A percentile compares a stretch with the other conserved stretches of the same genome.
Evolutionary conservation across 805 yeast species (phyloP).

Genomic region (Saccharomycopsis fermentans): DNA sequence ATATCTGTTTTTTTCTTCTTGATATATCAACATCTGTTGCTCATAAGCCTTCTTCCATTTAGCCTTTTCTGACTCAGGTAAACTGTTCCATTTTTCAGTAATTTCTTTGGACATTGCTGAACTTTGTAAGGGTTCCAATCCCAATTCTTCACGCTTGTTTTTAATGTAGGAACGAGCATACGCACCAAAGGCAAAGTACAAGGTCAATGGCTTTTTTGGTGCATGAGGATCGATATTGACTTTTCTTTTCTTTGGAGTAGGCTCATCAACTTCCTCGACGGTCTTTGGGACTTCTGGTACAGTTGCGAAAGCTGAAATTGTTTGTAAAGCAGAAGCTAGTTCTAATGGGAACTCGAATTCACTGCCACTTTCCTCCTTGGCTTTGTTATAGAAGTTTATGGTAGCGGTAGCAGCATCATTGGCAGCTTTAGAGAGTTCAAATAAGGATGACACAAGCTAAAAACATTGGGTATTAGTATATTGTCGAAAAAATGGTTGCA

Average conservation of each 20-base stretch:
- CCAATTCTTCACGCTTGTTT: conserved; percentile 51
- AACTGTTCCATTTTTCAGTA: conserved; percentile 67
- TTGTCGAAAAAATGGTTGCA: neutral
- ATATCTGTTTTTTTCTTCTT: conserved; percentile 36
- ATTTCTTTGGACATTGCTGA: conserved; percentile 73
- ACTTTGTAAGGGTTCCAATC: conserved; percentile 56
- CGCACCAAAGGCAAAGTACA: conserved; percentile 70
- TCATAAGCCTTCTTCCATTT: conserved; percentile 55
- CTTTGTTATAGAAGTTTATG: conserved; percentile 58
- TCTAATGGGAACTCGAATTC: neutral
- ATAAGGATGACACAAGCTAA: conserved; percentile 66
- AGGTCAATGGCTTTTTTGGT: conserved; percentile 89
- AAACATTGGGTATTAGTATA: neutral
- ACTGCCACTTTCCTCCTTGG: conserved; percentile 18
- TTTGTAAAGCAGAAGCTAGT: conserved; percentile 1
- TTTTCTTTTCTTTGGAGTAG: conserved; percentile 31
- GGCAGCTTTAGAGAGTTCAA: conserved; percentile 80
- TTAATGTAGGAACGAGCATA: conserved; percentile 62
- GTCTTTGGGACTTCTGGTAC: conserved; percentile 8
- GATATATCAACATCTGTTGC: conserved; percentile 36
- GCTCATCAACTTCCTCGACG: conserved; percentile 18
- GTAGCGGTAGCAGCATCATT: conserved; percentile 75
- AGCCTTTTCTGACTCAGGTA: conserved; percentile 60
- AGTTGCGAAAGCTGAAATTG: neutral
- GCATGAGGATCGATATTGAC: conserved; percentile 80